phyloP scores from a whole-genome alignment of 73 alveolate genomes.

The Paramecium sexaurelia region DNA sequence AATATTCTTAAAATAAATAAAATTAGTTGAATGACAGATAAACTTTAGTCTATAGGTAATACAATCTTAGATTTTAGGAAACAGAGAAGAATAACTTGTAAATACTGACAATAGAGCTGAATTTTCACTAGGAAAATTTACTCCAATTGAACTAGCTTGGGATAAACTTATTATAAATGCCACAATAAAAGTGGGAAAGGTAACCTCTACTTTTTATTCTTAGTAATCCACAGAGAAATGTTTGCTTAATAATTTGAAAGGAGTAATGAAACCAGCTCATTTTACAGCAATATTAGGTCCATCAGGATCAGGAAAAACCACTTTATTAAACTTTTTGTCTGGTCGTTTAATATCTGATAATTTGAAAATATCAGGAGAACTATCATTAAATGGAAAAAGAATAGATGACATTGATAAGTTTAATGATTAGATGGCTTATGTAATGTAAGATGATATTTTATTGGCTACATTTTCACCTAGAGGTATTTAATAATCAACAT shows the following conservation, averaged over 20 bases:
- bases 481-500: slow-evolving; percentile 17
- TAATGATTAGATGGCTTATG: slow-evolving; percentile 70
- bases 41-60: neutral
- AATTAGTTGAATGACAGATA: neutral
- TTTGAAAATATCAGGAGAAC: slow-evolving; percentile 56
- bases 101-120: neutral
- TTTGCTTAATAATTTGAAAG: slow-evolving; percentile 66
- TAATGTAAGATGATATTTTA: slow-evolving; percentile 73
- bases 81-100: slow-evolving; percentile 21
- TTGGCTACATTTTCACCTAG: slow-evolving; percentile 72
- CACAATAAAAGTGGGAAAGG: slow-evolving; percentile 40
- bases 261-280: slow-evolving; percentile 73
- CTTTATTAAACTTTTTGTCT: slow-evolving; percentile 68
- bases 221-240: neutral
- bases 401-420: slow-evolving; percentile 65
- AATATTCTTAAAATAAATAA: neutral
- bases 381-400: slow-evolving; percentile 51
- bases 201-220: neutral
- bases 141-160: slow-evolving; percentile 68
- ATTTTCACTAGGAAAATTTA: slow-evolving; percentile 31
- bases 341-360: slow-evolving; percentile 70
- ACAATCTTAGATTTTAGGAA: neutral
- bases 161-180: slow-evolving; percentile 62
- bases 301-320: slow-evolving; percentile 78
- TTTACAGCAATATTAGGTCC: slow-evolving; percentile 77